Evolutionary conservation across 129 eudicot genomes (phyloP).

Genomic region (Chrysanthemum makinoi): DNA sequence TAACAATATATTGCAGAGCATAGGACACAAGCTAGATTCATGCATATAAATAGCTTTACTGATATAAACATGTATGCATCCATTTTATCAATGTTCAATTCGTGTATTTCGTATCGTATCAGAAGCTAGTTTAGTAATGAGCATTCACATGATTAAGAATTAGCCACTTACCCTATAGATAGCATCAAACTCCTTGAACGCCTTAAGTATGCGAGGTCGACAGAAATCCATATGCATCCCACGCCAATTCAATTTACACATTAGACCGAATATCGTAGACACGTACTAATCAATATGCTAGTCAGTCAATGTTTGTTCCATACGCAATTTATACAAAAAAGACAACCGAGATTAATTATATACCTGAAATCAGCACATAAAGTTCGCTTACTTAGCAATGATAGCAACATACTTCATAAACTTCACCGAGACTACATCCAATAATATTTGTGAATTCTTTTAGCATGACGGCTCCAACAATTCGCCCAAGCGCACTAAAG

Average conservation of each 20-base stretch:
- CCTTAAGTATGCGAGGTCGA: slow-evolving; percentile 91
- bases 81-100: slow-evolving; percentile 11
- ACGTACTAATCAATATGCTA: too few species aligned
- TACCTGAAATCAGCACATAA: slow-evolving; percentile 89
- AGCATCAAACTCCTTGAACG: slow-evolving; percentile 63
- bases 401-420: slow-evolving; percentile 73
- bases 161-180: slow-evolving; percentile 86
- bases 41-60: background rate
- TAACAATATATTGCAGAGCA: slow-evolving; percentile 6
- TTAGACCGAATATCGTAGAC: background rate
- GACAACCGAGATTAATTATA: background rate
- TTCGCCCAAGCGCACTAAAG: slow-evolving; percentile 60
- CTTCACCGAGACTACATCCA: slow-evolving; percentile 34
- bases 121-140: slow-evolving; percentile 6
- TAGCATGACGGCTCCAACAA: slow-evolving; percentile 93
- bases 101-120: background rate
- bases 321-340: slow-evolving; percentile 3
- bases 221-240: slow-evolving; percentile 98
- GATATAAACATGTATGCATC: slow-evolving; percentile 13
- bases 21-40: background rate
- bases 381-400: slow-evolving; percentile 81
- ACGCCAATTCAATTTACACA: slow-evolving; percentile 30
- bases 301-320: background rate
- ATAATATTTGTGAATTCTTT: slow-evolving; percentile 6
- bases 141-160: slow-evolving; percentile 5